Evolutionary conservation across 768 basidiomycete species (phyloP).

Genomic region (Panus rudis): DNA sequence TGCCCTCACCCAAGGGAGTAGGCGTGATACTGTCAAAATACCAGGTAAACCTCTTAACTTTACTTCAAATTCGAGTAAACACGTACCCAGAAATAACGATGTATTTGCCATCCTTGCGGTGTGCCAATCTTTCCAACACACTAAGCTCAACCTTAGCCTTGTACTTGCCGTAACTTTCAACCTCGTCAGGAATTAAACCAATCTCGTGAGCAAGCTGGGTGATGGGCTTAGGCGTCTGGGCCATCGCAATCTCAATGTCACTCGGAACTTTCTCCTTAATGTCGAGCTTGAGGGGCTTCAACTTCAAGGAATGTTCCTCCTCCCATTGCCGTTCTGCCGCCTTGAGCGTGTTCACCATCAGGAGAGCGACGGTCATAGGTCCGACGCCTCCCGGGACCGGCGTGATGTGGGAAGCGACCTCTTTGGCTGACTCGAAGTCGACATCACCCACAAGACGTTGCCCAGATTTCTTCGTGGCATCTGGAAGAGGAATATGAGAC

Average conservation of each 20-base stretch:
- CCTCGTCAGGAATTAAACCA: conserved; percentile 76
- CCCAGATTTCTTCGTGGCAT: conserved; percentile 88
- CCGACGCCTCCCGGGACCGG: conserved; percentile 99
- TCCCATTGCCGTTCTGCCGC: conserved; percentile 82
- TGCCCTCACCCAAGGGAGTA: conserved; percentile 95
- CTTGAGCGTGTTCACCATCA: conserved; percentile 90
- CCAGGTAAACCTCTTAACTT: not conserved
- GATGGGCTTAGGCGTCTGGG: conserved; percentile 89
- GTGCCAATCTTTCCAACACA: conserved; percentile 75
- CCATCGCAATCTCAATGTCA: conserved; percentile 94
- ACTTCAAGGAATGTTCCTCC: conserved; percentile 52
- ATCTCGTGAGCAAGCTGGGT: conserved; percentile 81
- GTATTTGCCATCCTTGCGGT: conserved; percentile 91
- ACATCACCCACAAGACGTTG: conserved; percentile 96
- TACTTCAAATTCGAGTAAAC: not conserved
- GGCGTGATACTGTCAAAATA: conserved; percentile 70
- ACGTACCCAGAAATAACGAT: conserved; percentile 85
- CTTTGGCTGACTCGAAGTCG: conserved; percentile 69
- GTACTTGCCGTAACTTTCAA: conserved; percentile 92
- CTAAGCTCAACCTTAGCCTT: conserved; percentile 96
- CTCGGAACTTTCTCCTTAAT: conserved; percentile 84
- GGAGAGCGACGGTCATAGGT: conserved; percentile 98
- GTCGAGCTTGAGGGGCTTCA: conserved; percentile 75
- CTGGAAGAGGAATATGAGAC: conserved; percentile 29
- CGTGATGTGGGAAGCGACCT: conserved; percentile 84